These are phyloP conservation scores for Rubroboletus pulcherrimus DNA, from an alignment of 768 basidiomycete genomes.

Conservation along the genomic window DNA sequence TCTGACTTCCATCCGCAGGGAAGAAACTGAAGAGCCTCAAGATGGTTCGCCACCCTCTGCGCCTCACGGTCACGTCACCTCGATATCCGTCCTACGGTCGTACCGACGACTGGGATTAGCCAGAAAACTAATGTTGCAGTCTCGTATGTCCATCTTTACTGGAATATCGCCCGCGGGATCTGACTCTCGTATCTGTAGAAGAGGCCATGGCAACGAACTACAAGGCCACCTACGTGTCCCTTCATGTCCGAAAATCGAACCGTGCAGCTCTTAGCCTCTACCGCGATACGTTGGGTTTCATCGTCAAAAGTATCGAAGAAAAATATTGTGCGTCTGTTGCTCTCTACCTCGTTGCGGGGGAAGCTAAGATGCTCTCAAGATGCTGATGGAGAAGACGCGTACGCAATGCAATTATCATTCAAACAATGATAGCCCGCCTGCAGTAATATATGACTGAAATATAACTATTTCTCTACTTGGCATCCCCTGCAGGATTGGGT, in stretches of 20 bases:
- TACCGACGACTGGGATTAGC: constrained; percentile 91
- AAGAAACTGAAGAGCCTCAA: constrained; percentile 42
- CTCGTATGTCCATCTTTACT: constrained; percentile 55
- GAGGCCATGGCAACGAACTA: constrained; percentile 90
- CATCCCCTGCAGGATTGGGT: not conserved
- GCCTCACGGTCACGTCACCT: constrained; percentile 90
- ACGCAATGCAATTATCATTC: constrained; percentile 78
- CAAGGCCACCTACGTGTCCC: constrained; percentile 75
- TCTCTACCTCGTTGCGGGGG: not conserved
- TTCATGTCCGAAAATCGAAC: constrained; percentile 95
- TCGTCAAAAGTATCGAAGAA: constrained; percentile 80
- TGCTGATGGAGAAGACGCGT: constrained; percentile 93
- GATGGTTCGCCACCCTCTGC: constrained; percentile 49
- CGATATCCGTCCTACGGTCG: constrained; percentile 89
- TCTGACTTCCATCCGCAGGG: constrained; percentile 46
- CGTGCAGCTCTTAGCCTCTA: constrained; percentile 87
- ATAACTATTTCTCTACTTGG: not conserved
- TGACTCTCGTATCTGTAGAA: constrained; percentile 44
- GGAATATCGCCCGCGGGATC: not conserved
- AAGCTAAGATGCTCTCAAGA: constrained; percentile 44
- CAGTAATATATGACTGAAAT: constrained; percentile 2
- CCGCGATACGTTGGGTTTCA: constrained; percentile 85
- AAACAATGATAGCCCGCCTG: constrained; percentile 25
- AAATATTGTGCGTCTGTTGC: constrained; percentile 74
- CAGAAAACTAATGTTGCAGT: constrained; percentile 90